Conservation (phyloP, 495 filamentous ascomycete genomes). For the Neurospora tetrasperma region DNA sequence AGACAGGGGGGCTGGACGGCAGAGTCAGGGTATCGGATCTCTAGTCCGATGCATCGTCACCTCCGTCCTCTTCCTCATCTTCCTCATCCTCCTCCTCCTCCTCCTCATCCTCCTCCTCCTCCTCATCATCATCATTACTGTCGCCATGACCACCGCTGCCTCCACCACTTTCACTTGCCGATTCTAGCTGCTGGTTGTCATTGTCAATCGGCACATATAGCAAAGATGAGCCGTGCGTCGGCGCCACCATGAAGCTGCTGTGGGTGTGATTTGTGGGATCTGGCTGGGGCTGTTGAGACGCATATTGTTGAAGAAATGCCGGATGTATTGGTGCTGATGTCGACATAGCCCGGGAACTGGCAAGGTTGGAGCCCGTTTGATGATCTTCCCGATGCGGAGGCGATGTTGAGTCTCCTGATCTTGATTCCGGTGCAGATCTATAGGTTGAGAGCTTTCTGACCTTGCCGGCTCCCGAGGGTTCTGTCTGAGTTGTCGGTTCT, state of each 20-base stretch:
- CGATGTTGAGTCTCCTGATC: background rate
- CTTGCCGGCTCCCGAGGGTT: background rate
- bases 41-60: background rate
- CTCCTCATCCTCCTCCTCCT: background rate
- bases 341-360: background rate
- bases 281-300: background rate
- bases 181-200: background rate
- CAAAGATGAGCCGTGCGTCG: background rate
- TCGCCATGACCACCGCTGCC: background rate
- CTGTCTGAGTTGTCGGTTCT: background rate
- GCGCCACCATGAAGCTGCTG: background rate
- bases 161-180: background rate
- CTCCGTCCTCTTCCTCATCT: background rate
- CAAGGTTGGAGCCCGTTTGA: background rate
- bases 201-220: background rate
- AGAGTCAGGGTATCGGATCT: background rate
- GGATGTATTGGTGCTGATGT: background rate
- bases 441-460: background rate
- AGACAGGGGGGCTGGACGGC: background rate
- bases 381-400: background rate
- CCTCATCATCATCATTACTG: background rate
- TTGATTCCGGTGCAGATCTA: background rate
- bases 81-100: background rate
- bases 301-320: background rate
- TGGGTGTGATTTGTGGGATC: background rate